Base-by-base conservation (phyloP, 2,329 filamentous ascomycete species). In the Colletotrichum sansevieriae region DNA sequence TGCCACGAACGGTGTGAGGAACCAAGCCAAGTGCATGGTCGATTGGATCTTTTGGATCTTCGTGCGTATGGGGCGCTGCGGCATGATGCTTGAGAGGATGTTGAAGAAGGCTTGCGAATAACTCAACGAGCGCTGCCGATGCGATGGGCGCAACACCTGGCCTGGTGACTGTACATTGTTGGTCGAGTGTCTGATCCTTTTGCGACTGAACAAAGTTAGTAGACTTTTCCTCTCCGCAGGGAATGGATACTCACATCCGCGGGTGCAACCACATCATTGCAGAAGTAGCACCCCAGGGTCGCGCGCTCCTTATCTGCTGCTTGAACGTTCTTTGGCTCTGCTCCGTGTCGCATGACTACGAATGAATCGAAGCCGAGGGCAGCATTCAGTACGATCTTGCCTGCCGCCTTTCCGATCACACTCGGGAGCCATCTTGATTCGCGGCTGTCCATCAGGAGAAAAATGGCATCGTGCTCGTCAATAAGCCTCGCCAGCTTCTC, bases 361-460 rank as follows among this genome's bases (percentile, higher is more conserved):
- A 93, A 99, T 0, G 94, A 96, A 80, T 99, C 96, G 76, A 99
- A 99, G 0, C 96, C 96, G 3, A 99, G 86, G 2, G 96, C 96
- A 8, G 95, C 94, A 78, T 98, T 99, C 87, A 99, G 91, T 25
- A 99, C 95, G 71, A 98, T 93, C 82, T 99, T 99, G 39, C 92
- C 92, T 2, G 91, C 88, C 3, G 95, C 91, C 80, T 98, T 99
- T 46, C 92, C 95, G 91, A 99, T 97, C 15, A 99, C 89, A 0
- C 95, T 98, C 1, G 96, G 96, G 46, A 99, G 84, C 96, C 96
- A 99, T 72, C 96, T 87, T 54, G 93, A 96, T 80, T 99, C 96
- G 71, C 96, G 86, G 10, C 94, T 97, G 75, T 98, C 95, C 94
- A 98, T 97, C 4, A 99, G 87, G n/a, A 99, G 84, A 77, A 99